Evolutionary conservation across 2,329 filamentous ascomycete species (phyloP).

Genomic region (Diplocarpon mali): DNA sequence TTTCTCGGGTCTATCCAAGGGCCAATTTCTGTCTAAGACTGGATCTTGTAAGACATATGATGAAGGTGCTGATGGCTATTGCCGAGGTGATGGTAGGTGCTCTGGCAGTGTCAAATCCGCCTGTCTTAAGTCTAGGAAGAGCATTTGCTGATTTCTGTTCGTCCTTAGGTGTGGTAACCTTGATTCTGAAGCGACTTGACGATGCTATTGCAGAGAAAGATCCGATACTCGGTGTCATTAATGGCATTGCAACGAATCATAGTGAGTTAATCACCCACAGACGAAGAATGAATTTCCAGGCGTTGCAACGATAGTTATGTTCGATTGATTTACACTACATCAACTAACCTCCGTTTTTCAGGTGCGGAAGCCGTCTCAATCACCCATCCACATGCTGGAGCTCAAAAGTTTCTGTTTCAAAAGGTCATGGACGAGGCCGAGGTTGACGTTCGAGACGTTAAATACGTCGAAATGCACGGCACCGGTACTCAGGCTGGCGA

Average conservation of each 20-base stretch:
- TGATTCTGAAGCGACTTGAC: constrained; percentile 38
- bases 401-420: constrained; percentile 58
- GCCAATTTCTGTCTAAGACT: constrained; percentile 30
- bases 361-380: constrained; percentile 72
- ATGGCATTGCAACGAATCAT: constrained; percentile 67
- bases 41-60: constrained; percentile 38
- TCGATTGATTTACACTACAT: too few relatives aligned
- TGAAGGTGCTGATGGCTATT: constrained; percentile 38
- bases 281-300: too few relatives aligned
- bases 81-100: constrained; percentile 34
- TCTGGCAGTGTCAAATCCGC: too few relatives aligned
- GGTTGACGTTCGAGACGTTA: constrained; percentile 63
- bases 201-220: constrained; percentile 40
- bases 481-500: constrained; percentile 80
- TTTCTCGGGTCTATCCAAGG: constrained; percentile 21
- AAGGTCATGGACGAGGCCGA: constrained; percentile 59
- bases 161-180: constrained; percentile 26
- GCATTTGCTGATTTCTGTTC: too few relatives aligned
- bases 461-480: constrained; percentile 80
- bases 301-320: too few relatives aligned
- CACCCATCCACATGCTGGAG: constrained; percentile 67
- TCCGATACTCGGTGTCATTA: constrained; percentile 41
- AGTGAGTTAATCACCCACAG: too few relatives aligned
- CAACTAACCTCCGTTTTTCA: too few relatives aligned
- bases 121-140: too few relatives aligned